Evolutionary conservation across 1,284 basidiomycete species (phyloP).

Genomic region (Ganoderma meredithae): DNA sequence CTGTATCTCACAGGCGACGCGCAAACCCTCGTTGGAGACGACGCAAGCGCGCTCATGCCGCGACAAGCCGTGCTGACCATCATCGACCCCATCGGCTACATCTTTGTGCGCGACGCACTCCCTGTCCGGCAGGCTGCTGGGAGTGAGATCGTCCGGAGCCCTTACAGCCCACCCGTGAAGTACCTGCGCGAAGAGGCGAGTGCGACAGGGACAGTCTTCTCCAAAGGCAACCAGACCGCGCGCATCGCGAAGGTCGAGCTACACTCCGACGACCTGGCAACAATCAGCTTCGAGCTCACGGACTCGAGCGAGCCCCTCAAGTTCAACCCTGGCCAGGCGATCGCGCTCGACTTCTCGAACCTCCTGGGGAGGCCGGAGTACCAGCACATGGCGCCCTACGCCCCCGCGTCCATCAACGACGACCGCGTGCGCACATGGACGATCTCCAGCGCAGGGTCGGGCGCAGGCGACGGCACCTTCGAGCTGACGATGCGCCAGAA

Average conservation of each 20-base stretch:
- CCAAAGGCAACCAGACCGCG: neutral
- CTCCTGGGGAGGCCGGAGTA: constrained; percentile 4
- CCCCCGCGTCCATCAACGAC: constrained; percentile 4
- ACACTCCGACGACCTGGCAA: neutral
- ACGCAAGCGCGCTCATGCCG: neutral
- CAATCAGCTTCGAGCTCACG: neutral
- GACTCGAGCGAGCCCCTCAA: neutral
- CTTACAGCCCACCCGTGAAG: neutral
- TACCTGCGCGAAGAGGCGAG: neutral
- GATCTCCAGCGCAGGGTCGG: neutral
- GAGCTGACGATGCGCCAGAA: constrained; percentile 2
- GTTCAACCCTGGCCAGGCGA: constrained; percentile 2
- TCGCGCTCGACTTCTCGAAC: constrained; percentile 4
- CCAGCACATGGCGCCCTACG: constrained; percentile 3
- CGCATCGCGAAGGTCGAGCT: neutral
- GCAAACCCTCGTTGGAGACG: neutral
- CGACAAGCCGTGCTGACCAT: neutral
- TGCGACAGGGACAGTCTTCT: neutral
- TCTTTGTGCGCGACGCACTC: constrained; percentile 3
- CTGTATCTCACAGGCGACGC: neutral
- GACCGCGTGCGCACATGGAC: constrained; percentile 6
- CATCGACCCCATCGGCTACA: constrained; percentile 5
- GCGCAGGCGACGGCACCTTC: neutral
- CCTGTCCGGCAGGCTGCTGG: neutral
- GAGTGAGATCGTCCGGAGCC: neutral